Conservation (phyloP, 163 green algal genomes). For the Prototheca cutis region DNA sequence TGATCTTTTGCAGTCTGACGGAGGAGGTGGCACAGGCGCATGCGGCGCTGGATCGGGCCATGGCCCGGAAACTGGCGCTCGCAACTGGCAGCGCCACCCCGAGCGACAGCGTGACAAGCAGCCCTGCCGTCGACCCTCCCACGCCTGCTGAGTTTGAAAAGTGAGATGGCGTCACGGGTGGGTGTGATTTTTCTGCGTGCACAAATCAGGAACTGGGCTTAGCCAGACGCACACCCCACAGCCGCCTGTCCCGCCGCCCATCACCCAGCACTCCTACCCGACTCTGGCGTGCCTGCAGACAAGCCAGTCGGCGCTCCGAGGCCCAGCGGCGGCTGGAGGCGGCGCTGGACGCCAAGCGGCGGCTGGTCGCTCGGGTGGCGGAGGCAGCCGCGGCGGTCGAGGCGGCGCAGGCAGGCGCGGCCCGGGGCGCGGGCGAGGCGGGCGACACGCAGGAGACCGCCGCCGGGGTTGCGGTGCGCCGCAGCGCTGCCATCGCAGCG, state of each 20-base stretch:
- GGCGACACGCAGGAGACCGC: conserved; percentile 1
- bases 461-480: not conserved
- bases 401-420: conserved; percentile 9
- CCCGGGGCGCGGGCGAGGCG: not conserved
- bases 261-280: not conserved
- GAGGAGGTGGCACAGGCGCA: conserved; percentile 1
- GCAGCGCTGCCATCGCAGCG: no score
- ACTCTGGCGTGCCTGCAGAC: not conserved
- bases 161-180: no score
- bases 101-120: no score
- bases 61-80: not conserved
- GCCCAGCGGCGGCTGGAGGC: not conserved
- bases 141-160: no score
- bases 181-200: no score
- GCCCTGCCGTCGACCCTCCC: no score
- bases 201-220: no score
- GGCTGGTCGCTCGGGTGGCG: not conserved
- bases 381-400: conserved; percentile 5
- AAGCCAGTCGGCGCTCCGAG: not conserved
- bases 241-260: no score
- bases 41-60: not conserved
- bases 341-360: conserved; percentile 3
- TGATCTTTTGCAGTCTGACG: conserved; percentile 1
- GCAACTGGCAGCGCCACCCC: no score
- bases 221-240: no score